phyloP scores from a whole-genome alignment of 2,329 filamentous ascomycete species.

The Fusarium agapanthi region DNA sequence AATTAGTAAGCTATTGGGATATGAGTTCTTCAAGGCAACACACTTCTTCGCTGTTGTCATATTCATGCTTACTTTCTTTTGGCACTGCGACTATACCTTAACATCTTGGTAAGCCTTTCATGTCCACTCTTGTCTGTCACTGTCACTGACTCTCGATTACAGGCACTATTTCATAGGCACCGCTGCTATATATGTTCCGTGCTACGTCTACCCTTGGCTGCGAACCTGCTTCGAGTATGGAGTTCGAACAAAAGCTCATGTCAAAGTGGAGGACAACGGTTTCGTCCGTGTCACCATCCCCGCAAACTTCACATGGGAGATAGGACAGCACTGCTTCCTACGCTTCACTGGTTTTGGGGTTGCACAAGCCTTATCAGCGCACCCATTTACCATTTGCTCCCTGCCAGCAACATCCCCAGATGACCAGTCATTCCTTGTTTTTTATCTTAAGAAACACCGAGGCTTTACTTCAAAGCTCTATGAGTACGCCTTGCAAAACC shows the following conservation, averaged over 20 bases:
- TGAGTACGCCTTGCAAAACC: neutral
- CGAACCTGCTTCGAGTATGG: neutral
- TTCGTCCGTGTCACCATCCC: neutral
- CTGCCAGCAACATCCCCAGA: rapidly evolving
- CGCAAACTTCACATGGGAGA: neutral
- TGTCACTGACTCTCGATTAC: rapidly evolving
- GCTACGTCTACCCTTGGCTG: neutral
- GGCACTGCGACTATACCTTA: neutral
- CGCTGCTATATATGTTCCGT: neutral
- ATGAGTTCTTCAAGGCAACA: neutral
- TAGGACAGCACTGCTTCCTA: neutral
- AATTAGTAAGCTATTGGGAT: neutral
- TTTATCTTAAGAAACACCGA: neutral
- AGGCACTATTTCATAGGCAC: neutral
- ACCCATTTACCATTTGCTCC: neutral
- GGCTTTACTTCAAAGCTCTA: neutral
- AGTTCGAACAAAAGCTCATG: neutral
- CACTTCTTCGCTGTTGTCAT: neutral
- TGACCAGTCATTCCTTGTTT: neutral
- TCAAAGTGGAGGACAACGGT: neutral
- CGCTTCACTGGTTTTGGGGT: neutral
- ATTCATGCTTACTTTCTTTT: neutral
- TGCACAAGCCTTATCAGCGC: neutral
- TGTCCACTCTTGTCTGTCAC: rapidly evolving
- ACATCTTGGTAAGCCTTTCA: neutral